Evolutionary conservation across 345 rosid species (phyloP).

Genomic region (Salix brachista): DNA sequence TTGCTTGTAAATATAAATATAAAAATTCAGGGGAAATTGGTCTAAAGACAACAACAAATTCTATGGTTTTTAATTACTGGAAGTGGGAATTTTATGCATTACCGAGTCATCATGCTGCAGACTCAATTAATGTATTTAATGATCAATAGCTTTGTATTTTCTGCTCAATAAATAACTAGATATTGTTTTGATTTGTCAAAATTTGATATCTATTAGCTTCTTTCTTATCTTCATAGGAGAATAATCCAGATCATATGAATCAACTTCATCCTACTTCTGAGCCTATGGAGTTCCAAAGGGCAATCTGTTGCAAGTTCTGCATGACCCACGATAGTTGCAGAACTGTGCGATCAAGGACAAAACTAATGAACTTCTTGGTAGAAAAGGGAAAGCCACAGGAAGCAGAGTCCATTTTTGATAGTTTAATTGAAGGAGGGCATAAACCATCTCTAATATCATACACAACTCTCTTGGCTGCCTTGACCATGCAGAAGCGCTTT

Average conservation of each 20-base stretch:
- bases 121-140: background rate
- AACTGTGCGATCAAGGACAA: slow-evolving; percentile 53
- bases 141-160: background rate
- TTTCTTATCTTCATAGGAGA: slow-evolving; percentile 12
- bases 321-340: slow-evolving; percentile 39
- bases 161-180: background rate
- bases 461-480: slow-evolving; percentile 57
- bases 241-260: slow-evolving; percentile 11
- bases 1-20: background rate
- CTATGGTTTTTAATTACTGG: background rate
- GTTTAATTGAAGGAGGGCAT: slow-evolving; percentile 49
- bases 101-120: background rate
- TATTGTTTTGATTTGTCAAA: background rate
- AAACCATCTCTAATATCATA: slow-evolving; percentile 45
- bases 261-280: slow-evolving; percentile 2
- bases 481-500: slow-evolving; percentile 52
- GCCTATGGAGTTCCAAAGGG: slow-evolving; percentile 12
- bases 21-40: background rate
- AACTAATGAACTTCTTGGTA: slow-evolving; percentile 47
- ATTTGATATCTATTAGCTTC: background rate
- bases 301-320: slow-evolving; percentile 24
- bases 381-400: slow-evolving; percentile 57
- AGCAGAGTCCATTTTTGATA: slow-evolving; percentile 37
- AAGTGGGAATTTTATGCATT: background rate
- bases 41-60: background rate